Evolutionary conservation across 495 filamentous ascomycete species (phyloP).

Genomic region (Neurospora africana): DNA sequence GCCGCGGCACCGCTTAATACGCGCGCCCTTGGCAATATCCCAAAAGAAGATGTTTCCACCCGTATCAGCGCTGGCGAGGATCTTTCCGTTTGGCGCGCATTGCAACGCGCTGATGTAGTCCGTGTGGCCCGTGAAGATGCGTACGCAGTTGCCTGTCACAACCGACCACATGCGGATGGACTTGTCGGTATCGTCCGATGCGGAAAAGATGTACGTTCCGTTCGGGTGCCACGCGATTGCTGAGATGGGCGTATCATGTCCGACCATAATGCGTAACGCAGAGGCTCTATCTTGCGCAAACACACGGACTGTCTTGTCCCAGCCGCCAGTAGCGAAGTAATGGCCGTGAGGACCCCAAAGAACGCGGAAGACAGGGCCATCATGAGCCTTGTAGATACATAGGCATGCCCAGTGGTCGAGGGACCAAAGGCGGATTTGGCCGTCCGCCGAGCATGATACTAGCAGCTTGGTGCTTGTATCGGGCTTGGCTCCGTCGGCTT

Average conservation of each 20-base stretch:
- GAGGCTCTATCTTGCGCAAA: conserved; percentile 89
- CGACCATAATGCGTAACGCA: conserved; percentile 77
- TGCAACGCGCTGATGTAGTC: conserved; percentile 73
- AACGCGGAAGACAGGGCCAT: conserved; percentile 78
- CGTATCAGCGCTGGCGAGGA: conserved; percentile 78
- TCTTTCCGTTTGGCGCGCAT: conserved; percentile 77
- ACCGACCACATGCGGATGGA: conserved; percentile 97
- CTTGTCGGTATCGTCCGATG: conserved; percentile 65
- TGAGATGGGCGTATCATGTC: conserved; percentile 84
- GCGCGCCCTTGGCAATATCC: conserved; percentile 73
- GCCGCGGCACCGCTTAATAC: conserved; percentile 84
- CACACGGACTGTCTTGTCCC: conserved; percentile 80
- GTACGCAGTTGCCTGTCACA: conserved; percentile 69
- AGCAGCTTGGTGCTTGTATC: conserved; percentile 61
- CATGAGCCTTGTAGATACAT: conserved; percentile 85
- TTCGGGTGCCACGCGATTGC: conserved; percentile 86
- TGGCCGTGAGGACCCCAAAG: conserved; percentile 90
- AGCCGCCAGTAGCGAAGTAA: conserved; percentile 81
- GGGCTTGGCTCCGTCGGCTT: conserved; percentile 36
- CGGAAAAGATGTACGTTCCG: conserved; percentile 83
- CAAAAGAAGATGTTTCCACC: conserved; percentile 82
- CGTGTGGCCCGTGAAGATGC: conserved; percentile 85
- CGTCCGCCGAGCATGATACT: conserved; percentile 79
- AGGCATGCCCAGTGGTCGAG: conserved; percentile 81
- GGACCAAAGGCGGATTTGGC: conserved; percentile 83